Evolutionary conservation across 176 grass and related monocot species (phyloP).

Genomic region (Aegilops longissima): DNA sequence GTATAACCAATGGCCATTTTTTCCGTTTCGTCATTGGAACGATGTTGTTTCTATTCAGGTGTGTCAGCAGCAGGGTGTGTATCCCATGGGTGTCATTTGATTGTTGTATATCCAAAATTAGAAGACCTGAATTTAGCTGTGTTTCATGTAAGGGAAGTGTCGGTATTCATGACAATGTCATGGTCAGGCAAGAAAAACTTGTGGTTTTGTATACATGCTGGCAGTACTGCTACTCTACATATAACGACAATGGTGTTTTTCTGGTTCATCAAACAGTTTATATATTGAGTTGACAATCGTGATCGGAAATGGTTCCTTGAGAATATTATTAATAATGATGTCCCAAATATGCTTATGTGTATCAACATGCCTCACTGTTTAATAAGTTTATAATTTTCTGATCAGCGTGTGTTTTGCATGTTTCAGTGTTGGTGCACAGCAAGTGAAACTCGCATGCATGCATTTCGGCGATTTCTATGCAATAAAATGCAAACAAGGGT

Average conservation of each 20-base stretch:
- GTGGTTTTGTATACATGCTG: not conserved
- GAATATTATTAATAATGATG: not conserved
- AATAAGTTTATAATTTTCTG: not conserved
- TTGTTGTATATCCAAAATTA: not conserved
- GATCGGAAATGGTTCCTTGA: too few relatives aligned
- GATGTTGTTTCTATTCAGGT: too few relatives aligned
- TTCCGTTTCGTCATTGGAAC: too few relatives aligned
- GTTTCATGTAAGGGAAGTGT: not conserved
- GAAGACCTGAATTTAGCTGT: not conserved
- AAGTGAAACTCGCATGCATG: slow-evolving; percentile 50
- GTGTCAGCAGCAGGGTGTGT: too few relatives aligned
- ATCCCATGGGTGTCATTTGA: too few relatives aligned
- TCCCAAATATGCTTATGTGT: not conserved
- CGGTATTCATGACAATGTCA: not conserved
- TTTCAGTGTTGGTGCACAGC: slow-evolving; percentile 54
- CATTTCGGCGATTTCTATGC: slow-evolving; percentile 45
- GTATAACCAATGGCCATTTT: too few relatives aligned
- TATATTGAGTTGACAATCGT: not conserved
- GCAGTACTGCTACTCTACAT: not conserved
- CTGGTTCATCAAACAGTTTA: not conserved
- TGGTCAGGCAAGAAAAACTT: not conserved
- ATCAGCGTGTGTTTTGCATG: not conserved
- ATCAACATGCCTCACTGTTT: not conserved
- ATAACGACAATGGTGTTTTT: not conserved
- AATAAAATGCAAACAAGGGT: slow-evolving; percentile 69